Conservation (phyloP, 129 eudicot species). For the Lactuca sativa region DNA sequence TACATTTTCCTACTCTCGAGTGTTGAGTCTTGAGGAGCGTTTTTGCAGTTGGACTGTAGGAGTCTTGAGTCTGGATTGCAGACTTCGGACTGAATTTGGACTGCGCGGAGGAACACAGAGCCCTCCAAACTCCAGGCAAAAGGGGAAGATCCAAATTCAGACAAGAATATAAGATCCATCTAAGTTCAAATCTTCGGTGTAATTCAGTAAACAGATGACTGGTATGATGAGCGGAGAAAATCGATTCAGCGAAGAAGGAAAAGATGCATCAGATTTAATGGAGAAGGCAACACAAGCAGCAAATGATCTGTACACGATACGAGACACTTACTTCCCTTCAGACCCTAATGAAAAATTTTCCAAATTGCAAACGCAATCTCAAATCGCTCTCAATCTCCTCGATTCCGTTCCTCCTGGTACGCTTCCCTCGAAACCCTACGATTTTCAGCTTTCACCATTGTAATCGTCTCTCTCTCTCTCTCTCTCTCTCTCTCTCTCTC, state of each 20-base stretch:
- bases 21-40: conserved; percentile 6
- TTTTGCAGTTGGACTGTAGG: neutral
- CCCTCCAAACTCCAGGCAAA: neutral
- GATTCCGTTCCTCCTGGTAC: conserved; percentile 86
- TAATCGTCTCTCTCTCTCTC: neutral
- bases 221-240: conserved; percentile 36
- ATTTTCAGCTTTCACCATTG: neutral
- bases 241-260: conserved; percentile 1
- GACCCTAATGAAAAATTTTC: conserved; percentile 53
- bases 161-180: conserved; percentile 1
- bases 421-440: neutral
- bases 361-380: conserved; percentile 47
- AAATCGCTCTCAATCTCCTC: conserved; percentile 66
- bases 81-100: neutral
- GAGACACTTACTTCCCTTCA: conserved; percentile 74
- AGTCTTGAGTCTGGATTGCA: neutral
- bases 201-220: neutral
- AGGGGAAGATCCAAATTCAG: conserved; percentile 1
- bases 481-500: too few species aligned
- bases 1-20: too few species aligned
- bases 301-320: conserved; percentile 63
- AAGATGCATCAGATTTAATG: conserved; percentile 40
- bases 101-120: conserved; percentile 3
- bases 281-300: conserved; percentile 47
- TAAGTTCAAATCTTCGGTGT: neutral